These are phyloP conservation scores for Basidiobolus meristosporus DNA, from an alignment of 371 early-diverging fungal genomes.

Conservation along the genomic window DNA sequence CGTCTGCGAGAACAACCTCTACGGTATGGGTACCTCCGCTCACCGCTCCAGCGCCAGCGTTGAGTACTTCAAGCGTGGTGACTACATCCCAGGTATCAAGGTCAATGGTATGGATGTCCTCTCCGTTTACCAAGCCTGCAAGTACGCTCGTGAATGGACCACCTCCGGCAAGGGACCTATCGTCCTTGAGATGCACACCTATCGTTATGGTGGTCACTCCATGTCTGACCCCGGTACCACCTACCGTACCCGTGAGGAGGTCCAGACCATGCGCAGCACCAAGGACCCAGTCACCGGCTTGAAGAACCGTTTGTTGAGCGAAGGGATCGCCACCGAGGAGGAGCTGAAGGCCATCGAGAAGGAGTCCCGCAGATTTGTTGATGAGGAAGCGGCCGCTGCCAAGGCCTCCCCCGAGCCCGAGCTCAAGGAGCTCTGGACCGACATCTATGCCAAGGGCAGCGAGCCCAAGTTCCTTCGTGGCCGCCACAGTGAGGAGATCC, in stretches of 20 bases:
- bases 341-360: slow-evolving; percentile 83
- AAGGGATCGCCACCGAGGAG: slow-evolving; percentile 54
- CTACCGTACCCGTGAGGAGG: slow-evolving; percentile 94
- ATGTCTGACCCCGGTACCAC: slow-evolving; percentile 99
- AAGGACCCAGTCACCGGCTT: slow-evolving; percentile 85
- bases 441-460: slow-evolving; percentile 64
- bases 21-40: slow-evolving; percentile 98
- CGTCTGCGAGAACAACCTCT: slow-evolving; percentile 98
- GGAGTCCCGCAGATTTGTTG: slow-evolving; percentile 66
- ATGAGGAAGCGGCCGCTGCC: slow-evolving; percentile 67
- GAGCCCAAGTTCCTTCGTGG: slow-evolving; percentile 62
- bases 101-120: slow-evolving; percentile 92
- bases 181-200: slow-evolving; percentile 92
- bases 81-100: slow-evolving; percentile 90
- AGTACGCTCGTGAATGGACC: slow-evolving; percentile 75
- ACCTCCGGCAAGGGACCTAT: slow-evolving; percentile 79
- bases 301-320: slow-evolving; percentile 58
- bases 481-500: slow-evolving; percentile 49
- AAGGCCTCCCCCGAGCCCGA: slow-evolving; percentile 73
- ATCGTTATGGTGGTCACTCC: slow-evolving; percentile 99
- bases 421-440: slow-evolving; percentile 50
- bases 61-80: slow-evolving; percentile 90
- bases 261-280: slow-evolving; percentile 88
- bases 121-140: slow-evolving; percentile 74
- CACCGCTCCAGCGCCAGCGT: slow-evolving; percentile 80